Evolutionary conservation across 1,284 basidiomycete species (phyloP).

Genomic region (Chalciporus sp.): DNA sequence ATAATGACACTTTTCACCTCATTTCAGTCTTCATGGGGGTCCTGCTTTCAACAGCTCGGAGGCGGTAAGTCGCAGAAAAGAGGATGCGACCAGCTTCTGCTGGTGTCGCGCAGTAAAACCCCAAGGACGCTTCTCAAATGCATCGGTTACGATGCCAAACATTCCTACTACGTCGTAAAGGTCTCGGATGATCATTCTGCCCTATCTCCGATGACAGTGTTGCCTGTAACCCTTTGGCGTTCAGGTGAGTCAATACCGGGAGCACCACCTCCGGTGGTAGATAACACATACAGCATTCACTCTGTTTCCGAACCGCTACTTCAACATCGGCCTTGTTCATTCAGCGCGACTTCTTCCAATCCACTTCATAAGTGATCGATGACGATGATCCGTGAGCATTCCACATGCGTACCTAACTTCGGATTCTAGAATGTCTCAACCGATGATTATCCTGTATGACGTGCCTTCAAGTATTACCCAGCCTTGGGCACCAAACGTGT

Average conservation of each 20-base stretch:
- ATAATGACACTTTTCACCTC: background rate
- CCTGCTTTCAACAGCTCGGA: background rate
- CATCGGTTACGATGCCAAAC: background rate
- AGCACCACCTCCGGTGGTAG: conserved; percentile 7
- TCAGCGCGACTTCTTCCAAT: background rate
- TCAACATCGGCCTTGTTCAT: conserved; percentile 1
- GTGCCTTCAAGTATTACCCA: conserved; percentile 59
- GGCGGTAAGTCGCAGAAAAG: background rate
- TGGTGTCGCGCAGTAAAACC: conserved; percentile 4
- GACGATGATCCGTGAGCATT: background rate
- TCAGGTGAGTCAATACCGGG: conserved; percentile 16
- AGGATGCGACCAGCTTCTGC: conserved; percentile 7
- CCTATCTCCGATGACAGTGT: background rate
- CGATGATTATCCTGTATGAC: conserved; percentile 66
- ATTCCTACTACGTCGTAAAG: background rate
- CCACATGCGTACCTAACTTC: background rate
- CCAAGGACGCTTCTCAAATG: background rate
- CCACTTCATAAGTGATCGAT: conserved; percentile 12
- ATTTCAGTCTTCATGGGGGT: background rate
- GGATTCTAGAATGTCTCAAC: conserved; percentile 36
- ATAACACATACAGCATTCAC: conserved; percentile 16
- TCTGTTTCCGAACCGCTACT: background rate
- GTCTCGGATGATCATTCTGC: conserved; percentile 7
- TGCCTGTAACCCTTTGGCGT: background rate
- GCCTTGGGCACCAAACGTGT: conserved; percentile 74